Conservation (phyloP, 2,329 filamentous ascomycete genomes). For the Neofusicoccum laricinum region DNA sequence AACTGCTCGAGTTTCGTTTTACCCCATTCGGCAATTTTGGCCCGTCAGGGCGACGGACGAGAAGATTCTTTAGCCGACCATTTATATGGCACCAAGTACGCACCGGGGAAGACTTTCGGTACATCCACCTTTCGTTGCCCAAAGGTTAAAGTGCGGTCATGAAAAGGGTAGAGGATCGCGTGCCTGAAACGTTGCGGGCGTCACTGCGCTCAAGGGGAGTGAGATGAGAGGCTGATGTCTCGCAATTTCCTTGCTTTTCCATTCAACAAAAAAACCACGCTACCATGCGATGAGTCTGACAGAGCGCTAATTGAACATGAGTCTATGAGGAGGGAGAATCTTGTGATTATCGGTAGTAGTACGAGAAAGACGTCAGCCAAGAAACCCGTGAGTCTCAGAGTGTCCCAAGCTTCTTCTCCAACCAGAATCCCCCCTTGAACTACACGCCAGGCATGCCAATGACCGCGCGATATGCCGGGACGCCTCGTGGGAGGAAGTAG, state of each 20-base stretch:
- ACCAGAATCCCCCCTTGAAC: not conserved
- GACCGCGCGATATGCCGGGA: constrained; percentile 40
- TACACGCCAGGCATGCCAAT: constrained; percentile 48
- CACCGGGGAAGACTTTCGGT: not conserved
- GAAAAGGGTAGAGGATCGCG: not conserved
- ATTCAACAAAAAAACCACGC: not conserved
- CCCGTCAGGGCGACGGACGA: not conserved
- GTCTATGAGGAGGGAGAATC: not conserved
- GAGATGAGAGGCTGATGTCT: not conserved
- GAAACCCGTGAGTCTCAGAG: not conserved
- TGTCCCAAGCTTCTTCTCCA: constrained; percentile 12
- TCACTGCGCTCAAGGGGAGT: not conserved
- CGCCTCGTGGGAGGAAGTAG: constrained; percentile 48
- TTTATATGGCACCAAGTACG: too few species aligned
- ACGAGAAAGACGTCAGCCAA: constrained; percentile 13
- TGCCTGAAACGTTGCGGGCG: constrained; percentile 3
- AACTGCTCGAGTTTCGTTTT: not conserved
- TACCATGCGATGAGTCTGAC: not conserved
- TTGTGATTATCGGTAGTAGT: not conserved
- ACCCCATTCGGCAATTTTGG: not conserved
- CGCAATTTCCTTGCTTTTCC: not conserved
- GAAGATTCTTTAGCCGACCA: not conserved
- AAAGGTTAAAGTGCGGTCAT: not conserved
- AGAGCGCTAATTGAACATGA: not conserved
- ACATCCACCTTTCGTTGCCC: not conserved